Evolutionary conservation across 352 stramenopile species (phyloP), one percentile per base, ranked within the genome.

Genomic region (Pythium angustatum): DNA sequence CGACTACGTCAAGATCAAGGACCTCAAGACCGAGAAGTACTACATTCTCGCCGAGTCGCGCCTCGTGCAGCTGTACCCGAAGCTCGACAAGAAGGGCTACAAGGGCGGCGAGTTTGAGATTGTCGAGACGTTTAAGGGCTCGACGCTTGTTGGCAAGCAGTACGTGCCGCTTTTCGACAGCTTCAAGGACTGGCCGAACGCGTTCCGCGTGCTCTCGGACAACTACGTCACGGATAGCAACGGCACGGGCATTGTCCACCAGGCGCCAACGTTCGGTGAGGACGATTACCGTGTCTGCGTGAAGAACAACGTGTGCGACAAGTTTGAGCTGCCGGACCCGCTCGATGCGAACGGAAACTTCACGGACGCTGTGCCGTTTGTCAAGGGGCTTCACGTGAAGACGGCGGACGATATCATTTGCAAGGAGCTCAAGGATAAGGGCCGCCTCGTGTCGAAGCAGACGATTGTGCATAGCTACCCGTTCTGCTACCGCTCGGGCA

Each of bases 401-500:
- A 88, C 97, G n/a, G 97, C 97, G 0, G 98, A 99, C 78, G 89
- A 98, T 24, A 88, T 94, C 3, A 96, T 99, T 31, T 99, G 97
- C 77, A 85, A 93, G 44, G 71, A 94, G 9, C 72, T 99, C 17
- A 99, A 99, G 79, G 86, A 81, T 3, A 81, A 83, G 28, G 97
- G 94, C 44, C 86, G 95, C n/a, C 82, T 99, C 22, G 83, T 99
- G 10, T 92, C 97, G 31, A 99, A 99, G 78, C 94, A 93, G 70
- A 95, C 90, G 57, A 93, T 99, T 53, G 88, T 96, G 64, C 98
- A 99, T 90, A 98, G 88, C 62, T 99, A 99, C 78, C 98, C 98
- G 26, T 99, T 99, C 84, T 99, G 98, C 82, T 99, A 98, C 94
- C 87, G 98, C 66, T 99, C 95, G n/a, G 97, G 99, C 69, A 99